These are phyloP conservation scores for Akanthomyces muscarius DNA, from an alignment of 2,329 filamentous ascomycete genomes.

Conservation along the genomic window DNA sequence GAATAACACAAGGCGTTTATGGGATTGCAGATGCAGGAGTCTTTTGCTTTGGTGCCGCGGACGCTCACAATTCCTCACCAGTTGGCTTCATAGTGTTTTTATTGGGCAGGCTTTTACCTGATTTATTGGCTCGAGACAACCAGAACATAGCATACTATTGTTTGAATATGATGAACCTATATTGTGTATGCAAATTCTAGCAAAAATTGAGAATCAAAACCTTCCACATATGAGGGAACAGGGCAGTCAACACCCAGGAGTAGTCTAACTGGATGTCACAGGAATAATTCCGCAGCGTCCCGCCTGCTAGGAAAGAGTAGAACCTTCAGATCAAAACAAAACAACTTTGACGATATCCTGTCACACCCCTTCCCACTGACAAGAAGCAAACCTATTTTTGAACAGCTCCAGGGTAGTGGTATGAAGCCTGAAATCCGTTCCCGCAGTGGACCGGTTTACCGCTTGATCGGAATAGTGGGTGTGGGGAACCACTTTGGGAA, in stretches of 20 bases:
- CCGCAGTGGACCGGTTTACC: not conserved
- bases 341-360: no score
- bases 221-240: no score
- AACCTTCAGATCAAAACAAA: no score
- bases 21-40: conserved; percentile 4
- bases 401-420: not conserved
- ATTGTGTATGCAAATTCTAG: not conserved
- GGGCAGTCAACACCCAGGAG: no score
- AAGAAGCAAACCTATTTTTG: not conserved
- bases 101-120: not conserved
- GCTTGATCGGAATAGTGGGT: conserved; percentile 12
- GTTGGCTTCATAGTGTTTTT: not conserved
- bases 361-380: not conserved
- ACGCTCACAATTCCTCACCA: not conserved
- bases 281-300: no score
- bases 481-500: not conserved
- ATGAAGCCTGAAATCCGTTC: not conserved
- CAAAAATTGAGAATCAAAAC: no score
- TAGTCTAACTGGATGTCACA: not conserved
- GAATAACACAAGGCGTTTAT: conserved; percentile 15
- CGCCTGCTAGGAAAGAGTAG: no score
- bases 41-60: conserved; percentile 1
- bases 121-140: not conserved
- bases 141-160: not conserved
- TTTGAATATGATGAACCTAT: conserved; percentile 3